phyloP scores from a whole-genome alignment of 1,139 yeast species.

The Kluyveromyces marxianus region DNA sequence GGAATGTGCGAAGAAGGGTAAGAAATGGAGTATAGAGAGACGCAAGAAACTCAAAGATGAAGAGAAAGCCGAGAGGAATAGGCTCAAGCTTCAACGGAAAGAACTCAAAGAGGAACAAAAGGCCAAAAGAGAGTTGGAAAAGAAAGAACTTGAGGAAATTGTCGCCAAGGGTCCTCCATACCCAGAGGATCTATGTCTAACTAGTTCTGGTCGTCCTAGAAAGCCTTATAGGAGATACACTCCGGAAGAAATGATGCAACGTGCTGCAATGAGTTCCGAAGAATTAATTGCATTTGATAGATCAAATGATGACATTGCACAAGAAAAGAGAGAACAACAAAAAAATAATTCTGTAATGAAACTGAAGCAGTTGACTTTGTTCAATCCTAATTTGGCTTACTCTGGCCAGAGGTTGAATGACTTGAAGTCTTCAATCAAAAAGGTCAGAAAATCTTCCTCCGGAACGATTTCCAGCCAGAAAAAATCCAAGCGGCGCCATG shows the following conservation, averaged over 20 bases:
- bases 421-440: constrained; percentile 14
- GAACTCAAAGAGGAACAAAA: constrained; percentile 17
- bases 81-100: constrained; percentile 17
- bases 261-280: constrained; percentile 9
- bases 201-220: constrained; percentile 30
- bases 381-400: constrained; percentile 18
- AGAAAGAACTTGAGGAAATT: constrained; percentile 25
- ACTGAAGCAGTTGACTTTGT: constrained; percentile 23
- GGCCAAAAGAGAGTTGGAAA: constrained; percentile 18
- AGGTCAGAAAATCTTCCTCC: constrained; percentile 8
- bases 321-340: constrained; percentile 17
- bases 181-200: constrained; percentile 27
- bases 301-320: constrained; percentile 14
- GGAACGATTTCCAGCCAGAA: not conserved
- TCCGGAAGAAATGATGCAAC: constrained; percentile 24
- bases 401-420: constrained; percentile 10
- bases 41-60: constrained; percentile 16
- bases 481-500: constrained; percentile 6
- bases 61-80: constrained; percentile 15
- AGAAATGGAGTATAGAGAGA: constrained; percentile 18
- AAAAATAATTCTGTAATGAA: constrained; percentile 21
- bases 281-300: constrained; percentile 8
- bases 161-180: constrained; percentile 32
- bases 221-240: constrained; percentile 30
- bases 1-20: constrained; percentile 25